Percentiles rank a stretch among this genome's conserved stretches.
phyloP scores from a whole-genome alignment of 805 yeast species.

The Yarrowia sp. region DNA sequence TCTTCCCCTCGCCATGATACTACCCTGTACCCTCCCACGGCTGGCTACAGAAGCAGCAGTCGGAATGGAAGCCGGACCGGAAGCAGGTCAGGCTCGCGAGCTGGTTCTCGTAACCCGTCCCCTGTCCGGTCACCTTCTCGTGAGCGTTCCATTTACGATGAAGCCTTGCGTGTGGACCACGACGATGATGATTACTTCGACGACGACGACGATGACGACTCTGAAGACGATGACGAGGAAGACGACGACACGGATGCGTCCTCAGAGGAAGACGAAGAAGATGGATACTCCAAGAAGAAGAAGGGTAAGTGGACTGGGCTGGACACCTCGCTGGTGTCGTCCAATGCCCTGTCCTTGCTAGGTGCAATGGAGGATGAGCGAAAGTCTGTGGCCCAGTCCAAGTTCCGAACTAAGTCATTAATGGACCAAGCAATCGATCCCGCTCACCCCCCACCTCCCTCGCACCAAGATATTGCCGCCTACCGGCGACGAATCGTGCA shows the following conservation, averaged over 20 bases:
- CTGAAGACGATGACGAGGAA: constrained; percentile 59
- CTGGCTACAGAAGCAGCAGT: constrained; percentile 26
- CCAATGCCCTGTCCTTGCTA: constrained; percentile 20
- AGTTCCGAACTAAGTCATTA: constrained; percentile 29
- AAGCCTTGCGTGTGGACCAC: constrained; percentile 21
- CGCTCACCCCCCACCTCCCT: constrained; percentile 33
- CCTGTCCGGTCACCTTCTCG: background rate
- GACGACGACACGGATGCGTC: constrained; percentile 40
- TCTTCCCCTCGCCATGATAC: constrained; percentile 12
- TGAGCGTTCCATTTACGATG: constrained; percentile 4
- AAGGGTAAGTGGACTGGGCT: constrained; percentile 28
- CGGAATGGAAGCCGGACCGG: constrained; percentile 25
- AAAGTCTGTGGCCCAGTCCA: constrained; percentile 29
- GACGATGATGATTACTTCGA: constrained; percentile 28
- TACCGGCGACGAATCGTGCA: constrained; percentile 61
- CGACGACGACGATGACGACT: constrained; percentile 44
- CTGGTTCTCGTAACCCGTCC: constrained; percentile 8
- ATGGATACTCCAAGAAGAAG: constrained; percentile 48
- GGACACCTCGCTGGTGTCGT: constrained; percentile 19
- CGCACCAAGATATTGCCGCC: constrained; percentile 53
- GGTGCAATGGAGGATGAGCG: constrained; percentile 24
- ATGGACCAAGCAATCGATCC: constrained; percentile 26
- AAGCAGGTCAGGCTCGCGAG: constrained; percentile 17
- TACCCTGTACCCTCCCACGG: background rate
- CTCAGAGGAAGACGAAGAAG: constrained; percentile 47